Conservation (phyloP, 2,329 filamentous ascomycete genomes). For the Zelopaecilomyces penicillatus region DNA sequence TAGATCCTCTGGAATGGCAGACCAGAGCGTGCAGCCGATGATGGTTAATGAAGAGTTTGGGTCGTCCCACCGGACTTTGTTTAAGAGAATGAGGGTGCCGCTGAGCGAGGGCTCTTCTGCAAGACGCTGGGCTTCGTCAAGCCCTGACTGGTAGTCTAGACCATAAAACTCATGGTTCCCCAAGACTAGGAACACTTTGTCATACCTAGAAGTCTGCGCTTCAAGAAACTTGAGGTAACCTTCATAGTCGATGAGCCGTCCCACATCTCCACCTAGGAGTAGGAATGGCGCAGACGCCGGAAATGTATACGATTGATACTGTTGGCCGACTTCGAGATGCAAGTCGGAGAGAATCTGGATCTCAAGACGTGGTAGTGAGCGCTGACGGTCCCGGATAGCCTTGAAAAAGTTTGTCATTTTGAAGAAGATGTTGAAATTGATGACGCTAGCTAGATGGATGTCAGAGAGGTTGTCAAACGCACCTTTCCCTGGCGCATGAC, state of each 20-base stretch:
- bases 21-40: conserved; percentile 52
- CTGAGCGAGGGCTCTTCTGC: conserved; percentile 28
- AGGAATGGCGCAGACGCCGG: conserved; percentile 32
- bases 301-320: conserved; percentile 35
- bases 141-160: conserved; percentile 27
- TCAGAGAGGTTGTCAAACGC: too few species aligned
- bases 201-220: conserved; percentile 31
- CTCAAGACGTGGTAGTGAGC: background rate
- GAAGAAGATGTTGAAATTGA: too few species aligned
- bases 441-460: too few species aligned
- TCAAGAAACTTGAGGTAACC: conserved; percentile 35
- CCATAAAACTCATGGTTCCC: conserved; percentile 49
- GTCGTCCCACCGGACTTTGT: conserved; percentile 32
- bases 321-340: conserved; percentile 37
- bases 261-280: conserved; percentile 42
- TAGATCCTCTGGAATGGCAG: conserved; percentile 33
- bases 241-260: conserved; percentile 38
- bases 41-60: conserved; percentile 36
- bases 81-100: conserved; percentile 34
- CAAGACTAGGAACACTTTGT: conserved; percentile 38
- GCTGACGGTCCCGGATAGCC: background rate
- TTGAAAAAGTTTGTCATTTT: background rate
- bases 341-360: conserved; percentile 39
- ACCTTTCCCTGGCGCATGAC: too few species aligned
- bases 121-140: conserved; percentile 29